phyloP scores from a whole-genome alignment of 2,329 filamentous ascomycete genomes.

The Colletotrichum echinochloae region DNA sequence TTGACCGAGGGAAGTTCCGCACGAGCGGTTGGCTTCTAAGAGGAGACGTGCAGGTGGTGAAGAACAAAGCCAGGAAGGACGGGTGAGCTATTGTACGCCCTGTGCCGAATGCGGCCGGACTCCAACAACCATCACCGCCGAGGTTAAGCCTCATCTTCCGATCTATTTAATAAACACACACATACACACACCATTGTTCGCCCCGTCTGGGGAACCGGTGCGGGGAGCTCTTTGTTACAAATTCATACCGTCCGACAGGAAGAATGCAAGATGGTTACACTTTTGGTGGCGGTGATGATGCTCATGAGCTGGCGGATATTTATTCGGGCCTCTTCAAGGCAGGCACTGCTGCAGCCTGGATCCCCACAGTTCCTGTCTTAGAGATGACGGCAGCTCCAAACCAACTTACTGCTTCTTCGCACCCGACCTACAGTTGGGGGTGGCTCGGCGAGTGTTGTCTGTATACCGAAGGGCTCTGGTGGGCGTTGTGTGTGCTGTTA shows the following conservation, averaged over 20 bases:
- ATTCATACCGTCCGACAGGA: neutral
- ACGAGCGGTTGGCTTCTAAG: neutral
- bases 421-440: too few species aligned
- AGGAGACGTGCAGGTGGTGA: neutral
- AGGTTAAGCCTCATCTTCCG: neutral
- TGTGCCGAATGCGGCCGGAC: neutral
- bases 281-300: neutral
- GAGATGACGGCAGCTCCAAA: neutral
- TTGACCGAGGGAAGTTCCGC: neutral
- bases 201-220: neutral
- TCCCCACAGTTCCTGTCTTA: neutral
- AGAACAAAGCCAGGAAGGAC: neutral
- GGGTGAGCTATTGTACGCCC: neutral
- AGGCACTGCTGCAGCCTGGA: neutral
- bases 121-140: neutral
- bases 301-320: neutral
- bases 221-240: neutral
- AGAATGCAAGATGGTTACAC: neutral
- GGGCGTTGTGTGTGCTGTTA: neutral
- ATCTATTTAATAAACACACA: neutral
- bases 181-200: neutral
- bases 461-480: neutral
- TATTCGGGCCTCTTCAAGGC: neutral
- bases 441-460: neutral
- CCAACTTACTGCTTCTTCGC: neutral